Evolutionary conservation across 192 early-diverging fungal genomes (phyloP), one percentile per base, ranked within the genome.

Genomic region (Podila epicladia): DNA sequence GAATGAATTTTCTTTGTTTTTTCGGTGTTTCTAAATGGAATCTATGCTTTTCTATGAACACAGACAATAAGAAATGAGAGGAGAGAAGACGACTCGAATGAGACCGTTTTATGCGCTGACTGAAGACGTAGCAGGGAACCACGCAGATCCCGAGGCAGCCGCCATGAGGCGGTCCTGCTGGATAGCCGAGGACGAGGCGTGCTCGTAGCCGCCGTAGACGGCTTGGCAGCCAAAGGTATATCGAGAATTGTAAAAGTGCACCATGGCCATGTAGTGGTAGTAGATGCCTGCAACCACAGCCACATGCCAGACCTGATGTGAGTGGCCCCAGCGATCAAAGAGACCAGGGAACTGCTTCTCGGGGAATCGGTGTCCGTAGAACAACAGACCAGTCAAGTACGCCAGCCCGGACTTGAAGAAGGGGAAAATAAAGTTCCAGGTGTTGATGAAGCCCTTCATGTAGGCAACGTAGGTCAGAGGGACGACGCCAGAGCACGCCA

Each of bases 301-400:
- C 20, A 89, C 77, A 65, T 92, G 90, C 90, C 90, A 92, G 51
- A 89, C 67, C 32, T 88, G 87, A 76, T 92, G 90, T 58, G 87
- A 88, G 51, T 87, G 86, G 41, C 90, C 90, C 66, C 82, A 80
- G 38, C 73, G 71, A 67, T 92, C 90, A 84, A 90, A 90, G 53
- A 76, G 51, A 11, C 90, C 90, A 5, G 90, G 90, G 45, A 80
- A 90, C 62, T 85, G 84, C 61, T 86, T 86, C 72, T 92, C 90
- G 29, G 90, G 90, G 60, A 87, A 90, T 11, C 89, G 85, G 62
- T 89, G 85, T 53, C 87, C 90, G 70, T 92, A 90, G 41, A 91
- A 87, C 64, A 85, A 77, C n/a, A 91, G 85, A 22, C 90, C 90
- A 0, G 77, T 73, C 24, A 88, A 13, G 70, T 92, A 92, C 41